Percentiles rank a stretch among this genome's conserved stretches.
phyloP scores from a whole-genome alignment of 2,329 filamentous ascomycete genomes.

The Madurella fahalii region DNA sequence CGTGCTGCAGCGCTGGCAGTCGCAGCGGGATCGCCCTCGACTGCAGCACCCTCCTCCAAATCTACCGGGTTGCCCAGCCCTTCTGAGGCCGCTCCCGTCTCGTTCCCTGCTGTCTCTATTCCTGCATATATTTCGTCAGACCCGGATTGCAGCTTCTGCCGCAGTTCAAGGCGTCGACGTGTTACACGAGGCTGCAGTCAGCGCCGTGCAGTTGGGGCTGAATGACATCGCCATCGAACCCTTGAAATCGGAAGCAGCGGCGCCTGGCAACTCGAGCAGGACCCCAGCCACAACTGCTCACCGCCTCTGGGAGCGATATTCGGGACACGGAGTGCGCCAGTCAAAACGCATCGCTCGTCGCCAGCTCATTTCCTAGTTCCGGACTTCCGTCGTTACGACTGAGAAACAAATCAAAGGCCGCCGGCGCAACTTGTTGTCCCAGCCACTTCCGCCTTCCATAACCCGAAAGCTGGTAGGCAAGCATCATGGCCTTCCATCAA shows the following conservation, averaged over 20 bases:
- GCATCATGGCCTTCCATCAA: slow-evolving; percentile 55
- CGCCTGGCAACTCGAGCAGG: background rate
- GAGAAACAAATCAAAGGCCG: no score
- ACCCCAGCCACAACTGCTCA: slow-evolving; percentile 4
- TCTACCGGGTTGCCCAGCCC: no score
- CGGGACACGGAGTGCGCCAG: no score
- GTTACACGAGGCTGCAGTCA: slow-evolving; percentile 11
- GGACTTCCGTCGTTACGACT: no score
- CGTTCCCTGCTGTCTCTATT: background rate
- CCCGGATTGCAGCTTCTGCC: background rate
- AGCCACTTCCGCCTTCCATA: background rate
- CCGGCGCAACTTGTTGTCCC: no score
- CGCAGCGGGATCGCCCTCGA: no score
- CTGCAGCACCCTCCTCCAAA: no score
- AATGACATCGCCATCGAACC: slow-evolving; percentile 10
- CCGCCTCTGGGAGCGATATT: background rate
- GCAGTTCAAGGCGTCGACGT: background rate
- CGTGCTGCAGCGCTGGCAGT: background rate
- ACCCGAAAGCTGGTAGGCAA: slow-evolving; percentile 26
- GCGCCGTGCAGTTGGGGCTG: slow-evolving; percentile 5
- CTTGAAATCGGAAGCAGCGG: background rate
- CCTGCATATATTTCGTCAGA: slow-evolving; percentile 4
- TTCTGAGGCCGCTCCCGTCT: no score
- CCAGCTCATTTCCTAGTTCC: no score
- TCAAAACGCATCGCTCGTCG: no score